Evolutionary conservation across 495 filamentous ascomycete species (phyloP).

Genomic region (Barbatosphaeria neglecta): DNA sequence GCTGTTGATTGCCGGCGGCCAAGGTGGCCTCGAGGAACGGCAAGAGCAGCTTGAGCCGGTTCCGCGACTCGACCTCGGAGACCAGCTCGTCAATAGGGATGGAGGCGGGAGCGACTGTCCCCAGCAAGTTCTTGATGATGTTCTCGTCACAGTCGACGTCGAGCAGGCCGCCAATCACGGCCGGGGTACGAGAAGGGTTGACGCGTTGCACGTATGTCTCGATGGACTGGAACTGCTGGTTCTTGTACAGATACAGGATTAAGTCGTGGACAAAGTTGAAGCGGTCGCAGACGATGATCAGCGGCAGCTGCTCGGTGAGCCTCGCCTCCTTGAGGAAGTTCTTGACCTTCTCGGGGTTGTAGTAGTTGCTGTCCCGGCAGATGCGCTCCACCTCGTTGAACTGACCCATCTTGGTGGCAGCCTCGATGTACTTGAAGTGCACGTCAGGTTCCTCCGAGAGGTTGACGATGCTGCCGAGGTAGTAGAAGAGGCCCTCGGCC

Average conservation of each 20-base stretch:
- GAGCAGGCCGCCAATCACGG: constrained; percentile 88
- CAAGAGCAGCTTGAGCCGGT: constrained; percentile 87
- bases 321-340: constrained; percentile 98
- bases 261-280: constrained; percentile 98
- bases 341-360: constrained; percentile 95
- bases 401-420: constrained; percentile 84
- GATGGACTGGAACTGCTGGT: constrained; percentile 99
- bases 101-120: constrained; percentile 68
- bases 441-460: constrained; percentile 91
- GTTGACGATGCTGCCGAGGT: constrained; percentile 95
- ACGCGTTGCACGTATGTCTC: constrained; percentile 99
- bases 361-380: constrained; percentile 84
- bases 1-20: constrained; percentile 86
- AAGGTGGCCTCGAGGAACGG: constrained; percentile 94
- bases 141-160: constrained; percentile 96
- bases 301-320: constrained; percentile 81
- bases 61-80: constrained; percentile 84
- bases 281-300: constrained; percentile 97
- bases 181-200: constrained; percentile 85
- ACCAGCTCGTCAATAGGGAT: constrained; percentile 97
- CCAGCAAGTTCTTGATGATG: constrained; percentile 89
- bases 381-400: constrained; percentile 93
- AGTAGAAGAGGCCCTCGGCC: constrained; percentile 94
- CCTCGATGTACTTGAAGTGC: constrained; percentile 98
- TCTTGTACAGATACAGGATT: constrained; percentile 95